Conservation (phyloP, 2,329 filamentous ascomycete genomes). For the Diaporthe eres region DNA sequence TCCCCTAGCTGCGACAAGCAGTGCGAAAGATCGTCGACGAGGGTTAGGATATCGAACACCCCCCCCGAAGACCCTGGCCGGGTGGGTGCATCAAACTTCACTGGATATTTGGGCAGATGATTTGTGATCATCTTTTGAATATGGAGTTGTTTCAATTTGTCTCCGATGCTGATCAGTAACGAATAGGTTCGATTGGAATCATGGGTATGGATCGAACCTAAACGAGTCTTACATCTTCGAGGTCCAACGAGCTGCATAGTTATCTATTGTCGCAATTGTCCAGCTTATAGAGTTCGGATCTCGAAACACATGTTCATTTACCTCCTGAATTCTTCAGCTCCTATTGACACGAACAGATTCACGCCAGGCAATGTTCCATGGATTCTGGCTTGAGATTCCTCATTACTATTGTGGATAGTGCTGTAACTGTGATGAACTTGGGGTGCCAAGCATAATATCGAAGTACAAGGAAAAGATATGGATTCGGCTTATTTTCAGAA, state of each 20-base stretch:
- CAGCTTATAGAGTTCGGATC: too few species aligned
- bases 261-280: too few species aligned
- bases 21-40: neutral
- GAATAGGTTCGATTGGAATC: too few species aligned
- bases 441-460: neutral
- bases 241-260: too few species aligned
- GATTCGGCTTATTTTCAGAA: fast-evolving
- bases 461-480: too few species aligned
- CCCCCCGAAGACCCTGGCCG: neutral
- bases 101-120: neutral
- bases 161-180: neutral
- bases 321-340: too few species aligned
- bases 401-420: neutral
- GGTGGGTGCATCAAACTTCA: neutral
- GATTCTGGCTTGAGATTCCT: neutral
- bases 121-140: neutral
- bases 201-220: too few species aligned
- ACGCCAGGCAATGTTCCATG: too few species aligned
- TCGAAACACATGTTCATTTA: too few species aligned
- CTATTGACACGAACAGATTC: too few species aligned
- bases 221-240: too few species aligned
- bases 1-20: neutral
- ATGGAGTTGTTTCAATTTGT: neutral
- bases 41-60: neutral
- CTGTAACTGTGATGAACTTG: neutral